Percentiles rank a stretch among this genome's conserved stretches.
These are phyloP conservation scores for Urtica urens DNA, from an alignment of 306 rosid genomes.

Conservation along the genomic window DNA sequence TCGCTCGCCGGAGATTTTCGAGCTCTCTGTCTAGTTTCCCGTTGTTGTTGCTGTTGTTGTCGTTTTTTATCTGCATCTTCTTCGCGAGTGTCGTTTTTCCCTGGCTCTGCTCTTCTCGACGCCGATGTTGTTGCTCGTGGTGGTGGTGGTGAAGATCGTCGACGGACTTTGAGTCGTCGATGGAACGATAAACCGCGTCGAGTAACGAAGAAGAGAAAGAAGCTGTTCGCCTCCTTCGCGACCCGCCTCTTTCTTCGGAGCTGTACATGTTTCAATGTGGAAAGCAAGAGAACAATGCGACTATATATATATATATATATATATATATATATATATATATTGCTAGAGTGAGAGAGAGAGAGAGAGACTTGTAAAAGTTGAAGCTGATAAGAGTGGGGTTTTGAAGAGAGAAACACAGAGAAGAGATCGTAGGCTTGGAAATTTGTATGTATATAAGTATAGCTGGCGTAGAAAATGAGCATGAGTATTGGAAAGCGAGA, in stretches of 20 bases:
- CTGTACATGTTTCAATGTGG: background rate
- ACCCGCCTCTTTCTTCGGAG: conserved; percentile 16
- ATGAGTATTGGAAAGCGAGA: conserved; percentile 6
- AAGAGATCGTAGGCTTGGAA: background rate
- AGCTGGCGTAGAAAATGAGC: no score
- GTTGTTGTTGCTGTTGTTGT: background rate
- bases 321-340: conserved; percentile 9
- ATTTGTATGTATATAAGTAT: no score
- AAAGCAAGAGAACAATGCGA: background rate
- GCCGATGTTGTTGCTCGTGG: background rate
- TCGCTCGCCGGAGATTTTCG: conserved; percentile 34
- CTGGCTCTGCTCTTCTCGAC: no score
- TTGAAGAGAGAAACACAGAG: conserved; percentile 9
- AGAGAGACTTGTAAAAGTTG: background rate
- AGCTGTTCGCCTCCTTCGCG: conserved; percentile 52
- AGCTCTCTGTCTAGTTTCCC: conserved; percentile 8
- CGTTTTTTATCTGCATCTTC: background rate
- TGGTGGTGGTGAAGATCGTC: conserved; percentile 3
- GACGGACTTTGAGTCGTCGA: conserved; percentile 34
- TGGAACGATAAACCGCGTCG: conserved; percentile 46
- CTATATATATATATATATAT: no score
- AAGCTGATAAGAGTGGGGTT: background rate
- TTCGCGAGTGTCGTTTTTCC: no score
- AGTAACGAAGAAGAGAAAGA: conserved; percentile 64
- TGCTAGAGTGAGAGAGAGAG: background rate